Percentiles rank a stretch among this genome's conserved stretches.
Evolutionary conservation across 2,329 filamentous ascomycete genomes (phyloP).

Genomic region (Arachnopeziza araneosa): DNA sequence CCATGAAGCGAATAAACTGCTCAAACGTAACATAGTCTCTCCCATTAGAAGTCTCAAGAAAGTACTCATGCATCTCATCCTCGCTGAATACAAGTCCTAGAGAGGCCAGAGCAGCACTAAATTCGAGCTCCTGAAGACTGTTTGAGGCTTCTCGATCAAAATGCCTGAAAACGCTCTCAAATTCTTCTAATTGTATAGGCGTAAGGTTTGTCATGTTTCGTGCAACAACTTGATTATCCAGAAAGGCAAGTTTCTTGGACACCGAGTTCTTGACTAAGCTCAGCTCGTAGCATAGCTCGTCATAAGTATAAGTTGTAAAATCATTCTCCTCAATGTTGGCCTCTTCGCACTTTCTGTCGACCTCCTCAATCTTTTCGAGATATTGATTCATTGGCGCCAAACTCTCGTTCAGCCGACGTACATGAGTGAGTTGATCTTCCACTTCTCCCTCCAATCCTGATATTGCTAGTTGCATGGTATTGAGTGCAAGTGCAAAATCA

Average conservation of each 20-base stretch:
- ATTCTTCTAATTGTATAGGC: conserved; percentile 96
- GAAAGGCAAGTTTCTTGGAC: conserved; percentile 90
- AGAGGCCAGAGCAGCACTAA: conserved; percentile 91
- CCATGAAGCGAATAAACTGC: conserved; percentile 99
- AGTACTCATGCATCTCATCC: conserved; percentile 96
- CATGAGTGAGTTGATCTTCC: conserved; percentile 87
- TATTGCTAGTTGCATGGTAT: conserved; percentile 90
- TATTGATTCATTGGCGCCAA: conserved; percentile 87
- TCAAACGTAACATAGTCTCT: conserved; percentile 86
- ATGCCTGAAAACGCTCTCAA: conserved; percentile 96
- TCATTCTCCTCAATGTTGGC: conserved; percentile 99
- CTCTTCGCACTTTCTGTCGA: conserved; percentile 86
- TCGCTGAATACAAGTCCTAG: conserved; percentile 94
- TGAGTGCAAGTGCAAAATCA: conserved; percentile 91
- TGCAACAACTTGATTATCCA: conserved; percentile 98
- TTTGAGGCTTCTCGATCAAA: conserved; percentile 94
- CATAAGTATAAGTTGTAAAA: conserved; percentile 98
- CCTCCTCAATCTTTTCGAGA: conserved; percentile 75
- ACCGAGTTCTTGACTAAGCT: conserved; percentile 87
- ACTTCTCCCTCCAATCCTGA: conserved; percentile 96
- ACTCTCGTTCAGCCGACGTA: conserved; percentile 77
- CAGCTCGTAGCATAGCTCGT: conserved; percentile 91
- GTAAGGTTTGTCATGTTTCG: conserved; percentile 98
- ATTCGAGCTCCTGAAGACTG: conserved; percentile 86
- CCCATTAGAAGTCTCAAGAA: conserved; percentile 76